Percentiles rank a stretch among this genome's conserved stretches.
These are phyloP conservation scores for Xanthoconium purpureum DNA, from an alignment of 768 basidiomycete genomes.

Conservation along the genomic window DNA sequence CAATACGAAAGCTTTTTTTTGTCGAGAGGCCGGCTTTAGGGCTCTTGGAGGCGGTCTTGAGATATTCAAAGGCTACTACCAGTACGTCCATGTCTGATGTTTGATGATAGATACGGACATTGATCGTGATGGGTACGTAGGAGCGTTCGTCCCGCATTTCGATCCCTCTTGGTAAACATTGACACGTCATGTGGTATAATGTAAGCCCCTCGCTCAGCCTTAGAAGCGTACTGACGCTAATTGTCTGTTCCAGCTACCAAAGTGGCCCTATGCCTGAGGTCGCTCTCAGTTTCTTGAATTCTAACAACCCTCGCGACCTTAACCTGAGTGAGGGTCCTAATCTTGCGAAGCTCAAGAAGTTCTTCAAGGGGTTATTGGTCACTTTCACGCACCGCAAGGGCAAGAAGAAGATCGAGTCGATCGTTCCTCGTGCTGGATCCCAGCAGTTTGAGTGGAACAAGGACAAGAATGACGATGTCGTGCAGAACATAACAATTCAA, in stretches of 20 bases:
- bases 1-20: slow-evolving; percentile 47
- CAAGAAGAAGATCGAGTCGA: slow-evolving; percentile 36
- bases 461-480: slow-evolving; percentile 12
- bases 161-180: slow-evolving; percentile 42
- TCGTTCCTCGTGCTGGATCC: slow-evolving; percentile 39
- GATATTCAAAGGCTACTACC: slow-evolving; percentile 48
- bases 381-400: slow-evolving; percentile 26
- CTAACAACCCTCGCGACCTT: slow-evolving; percentile 31
- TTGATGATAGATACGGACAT: background rate
- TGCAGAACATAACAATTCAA: slow-evolving; percentile 35
- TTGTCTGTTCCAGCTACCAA: slow-evolving; percentile 22
- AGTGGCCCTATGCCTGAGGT: slow-evolving; percentile 25
- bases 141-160: slow-evolving; percentile 44
- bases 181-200: slow-evolving; percentile 46
- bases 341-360: slow-evolving; percentile 36
- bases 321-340: slow-evolving; percentile 18
- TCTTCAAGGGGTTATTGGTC: slow-evolving; percentile 37
- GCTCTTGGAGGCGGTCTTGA: slow-evolving; percentile 36
- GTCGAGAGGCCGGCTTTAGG: slow-evolving; percentile 28
- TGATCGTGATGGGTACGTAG: slow-evolving; percentile 23
- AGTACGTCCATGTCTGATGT: slow-evolving; percentile 34
- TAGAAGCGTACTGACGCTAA: background rate
- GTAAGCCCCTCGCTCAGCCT: slow-evolving; percentile 26
- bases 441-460: slow-evolving; percentile 40
- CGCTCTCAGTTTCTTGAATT: slow-evolving; percentile 30